Evolutionary conservation across 2,329 filamentous ascomycete genomes (phyloP), one percentile per base, ranked within the genome.

Genomic region (Fonsecaea pugnacius): DNA sequence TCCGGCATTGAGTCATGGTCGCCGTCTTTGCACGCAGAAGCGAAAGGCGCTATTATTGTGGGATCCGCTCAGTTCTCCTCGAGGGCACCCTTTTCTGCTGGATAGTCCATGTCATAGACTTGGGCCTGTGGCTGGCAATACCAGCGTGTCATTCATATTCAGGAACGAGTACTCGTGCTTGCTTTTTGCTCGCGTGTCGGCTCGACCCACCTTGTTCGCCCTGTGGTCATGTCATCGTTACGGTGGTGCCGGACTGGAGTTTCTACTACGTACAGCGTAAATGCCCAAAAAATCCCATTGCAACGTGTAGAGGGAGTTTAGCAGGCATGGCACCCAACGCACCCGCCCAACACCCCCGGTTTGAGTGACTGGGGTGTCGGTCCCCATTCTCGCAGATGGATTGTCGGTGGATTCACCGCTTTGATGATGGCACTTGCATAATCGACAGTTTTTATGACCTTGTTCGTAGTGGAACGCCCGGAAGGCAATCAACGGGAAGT

Each of bases 231-330:
- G n/a, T 46, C 40, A 46, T 21, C 18, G 5, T 46, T 46, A 4
- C n/a, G n/a, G 40, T 46, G 40, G 18, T 18, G 40, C 40, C 21
- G n/a, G n/a, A 18, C 21, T 46, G 43, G 4, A 48, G 21, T 24
- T 48, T 27, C 43, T 18, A 46, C 43, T 58, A 30, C 43, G 18
- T 40, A 43, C 38, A 43, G 38, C 38, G 38, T 43, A 48, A 38
- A 48, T 48, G 55, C 27, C 33, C 48, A 38, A 16, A 58, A 58
- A 58, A 38, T 58, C 43, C 38, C 38, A 58, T 58, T 18, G 55
- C 33, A 21, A 27, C 40, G 32, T 40, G 40, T 12, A 58, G 16
- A 58, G 7, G 27, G 14, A 24, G 32, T 58, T 12, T 14, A 16
- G 3, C 40, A 21, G 40, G 40, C 40, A 46, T 48, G 10, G 12